phyloP scores from a whole-genome alignment of 345 rosid genomes.

The Citrus trifoliata region DNA sequence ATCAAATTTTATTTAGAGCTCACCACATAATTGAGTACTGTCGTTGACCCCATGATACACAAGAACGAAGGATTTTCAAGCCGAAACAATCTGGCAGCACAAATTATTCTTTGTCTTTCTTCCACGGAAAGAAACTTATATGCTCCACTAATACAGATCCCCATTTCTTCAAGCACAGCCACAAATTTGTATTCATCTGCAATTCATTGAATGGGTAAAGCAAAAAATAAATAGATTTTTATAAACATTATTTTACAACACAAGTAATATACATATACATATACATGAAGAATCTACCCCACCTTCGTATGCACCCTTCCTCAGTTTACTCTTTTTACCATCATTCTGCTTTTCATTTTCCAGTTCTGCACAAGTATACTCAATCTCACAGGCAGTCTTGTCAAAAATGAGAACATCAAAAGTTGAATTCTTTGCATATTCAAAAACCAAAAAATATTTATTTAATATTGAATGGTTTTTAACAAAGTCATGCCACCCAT shows the following conservation, averaged over 20 bases:
- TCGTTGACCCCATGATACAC: constrained; percentile 18
- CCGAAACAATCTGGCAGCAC: constrained; percentile 27
- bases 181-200: neutral
- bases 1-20: neutral
- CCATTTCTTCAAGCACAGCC: neutral
- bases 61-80: constrained; percentile 39
- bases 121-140: neutral
- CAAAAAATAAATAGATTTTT: too few species aligned
- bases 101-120: constrained; percentile 29
- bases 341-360: neutral
- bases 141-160: constrained; percentile 13
- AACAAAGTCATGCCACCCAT: constrained; percentile 36
- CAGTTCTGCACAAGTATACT: neutral
- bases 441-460: constrained; percentile 34
- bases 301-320: neutral
- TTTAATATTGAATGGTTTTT: constrained; percentile 25
- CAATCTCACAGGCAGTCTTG: constrained; percentile 31
- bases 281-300: neutral
- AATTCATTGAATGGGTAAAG: neutral
- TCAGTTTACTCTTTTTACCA: too few species aligned
- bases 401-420: constrained; percentile 37
- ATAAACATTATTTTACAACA: neutral
- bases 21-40: neutral
- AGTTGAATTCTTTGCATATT: constrained; percentile 27
- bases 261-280: too few species aligned